Percentiles rank a stretch among this genome's conserved stretches.
Evolutionary conservation across 768 basidiomycete species (phyloP).

Genomic region (Pulveroboletus sp.): DNA sequence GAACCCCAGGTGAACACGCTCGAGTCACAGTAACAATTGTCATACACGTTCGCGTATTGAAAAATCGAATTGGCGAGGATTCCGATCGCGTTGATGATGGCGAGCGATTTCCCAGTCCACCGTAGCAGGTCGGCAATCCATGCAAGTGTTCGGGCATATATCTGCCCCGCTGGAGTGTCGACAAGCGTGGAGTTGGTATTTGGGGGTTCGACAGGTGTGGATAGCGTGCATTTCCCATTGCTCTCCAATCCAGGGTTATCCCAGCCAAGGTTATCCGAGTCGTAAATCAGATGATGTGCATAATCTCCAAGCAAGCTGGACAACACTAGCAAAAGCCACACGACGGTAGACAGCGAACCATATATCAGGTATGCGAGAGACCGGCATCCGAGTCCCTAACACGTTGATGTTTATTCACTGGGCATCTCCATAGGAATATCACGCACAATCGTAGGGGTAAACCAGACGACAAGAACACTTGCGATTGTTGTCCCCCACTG

Average conservation of each 20-base stretch:
- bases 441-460: constrained; percentile 29
- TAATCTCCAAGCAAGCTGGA: constrained; percentile 28
- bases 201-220: background rate
- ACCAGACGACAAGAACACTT: constrained; percentile 26
- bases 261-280: background rate
- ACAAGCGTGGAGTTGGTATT: too few species aligned
- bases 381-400: constrained; percentile 33
- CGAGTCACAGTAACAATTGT: constrained; percentile 30
- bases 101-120: constrained; percentile 25
- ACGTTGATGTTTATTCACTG: background rate
- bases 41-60: constrained; percentile 26
- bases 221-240: background rate
- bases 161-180: too few species aligned
- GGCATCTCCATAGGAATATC: too few species aligned
- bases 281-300: constrained; percentile 6
- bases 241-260: background rate
- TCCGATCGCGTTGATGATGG: constrained; percentile 25
- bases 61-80: constrained; percentile 27
- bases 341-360: constrained; percentile 23
- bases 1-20: constrained; percentile 18
- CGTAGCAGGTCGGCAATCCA: constrained; percentile 18
- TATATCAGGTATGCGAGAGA: constrained; percentile 31
- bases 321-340: constrained; percentile 29
- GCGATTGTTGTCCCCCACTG: constrained; percentile 33
- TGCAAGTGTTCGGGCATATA: background rate